Evolutionary conservation across 179 eudicot genomes (phyloP), one percentile per base, ranked within the genome.

Genomic region (Beta corolliflora): DNA sequence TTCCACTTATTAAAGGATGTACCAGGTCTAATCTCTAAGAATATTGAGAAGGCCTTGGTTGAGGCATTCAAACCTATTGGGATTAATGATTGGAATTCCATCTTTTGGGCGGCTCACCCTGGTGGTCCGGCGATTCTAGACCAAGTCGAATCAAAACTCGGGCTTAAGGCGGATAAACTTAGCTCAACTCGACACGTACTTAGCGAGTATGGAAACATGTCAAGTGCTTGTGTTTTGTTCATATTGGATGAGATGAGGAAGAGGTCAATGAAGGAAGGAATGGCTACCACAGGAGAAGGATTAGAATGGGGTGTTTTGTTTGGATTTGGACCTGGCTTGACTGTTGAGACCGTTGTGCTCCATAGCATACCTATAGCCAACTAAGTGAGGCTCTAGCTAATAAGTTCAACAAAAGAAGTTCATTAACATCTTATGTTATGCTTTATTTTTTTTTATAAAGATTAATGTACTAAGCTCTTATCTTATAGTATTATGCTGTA

Each of bases 171-270:
- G n/a, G 74, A 70, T 10, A 70, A 70, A 46, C 74, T 70, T 53
- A 19, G 16, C 15, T 5, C 74, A 5, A 70, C 55, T 46, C 52
- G 74, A 10, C 74, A 70, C 18, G 55, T 70, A 9, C 55, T 70
- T 2, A 70, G 74, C 46, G 74, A 70, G 74, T 70, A 45, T 46
- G 74, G 74, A 45, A 70, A 70, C 55, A 70, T 70, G 74, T 70
- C 74, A 0, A 70, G 74, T 70, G 74, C 74, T 15, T 70, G 74
- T 70, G 74, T 70, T 70, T 70, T 70, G 74, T 70, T 70, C 55
- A 70, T 70, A 15, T 70, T 70, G 55, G 74, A 70, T 70, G 74
- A 70, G 16, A 70, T 70, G 74, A 70, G 74, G 31, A 70, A 70
- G 55, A 70, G 74, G 29, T 19, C 74, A 45, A 46, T 46, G 31